These are phyloP conservation scores for Sophora flavescens DNA, from an alignment of 306 rosid genomes.

Conservation along the genomic window DNA sequence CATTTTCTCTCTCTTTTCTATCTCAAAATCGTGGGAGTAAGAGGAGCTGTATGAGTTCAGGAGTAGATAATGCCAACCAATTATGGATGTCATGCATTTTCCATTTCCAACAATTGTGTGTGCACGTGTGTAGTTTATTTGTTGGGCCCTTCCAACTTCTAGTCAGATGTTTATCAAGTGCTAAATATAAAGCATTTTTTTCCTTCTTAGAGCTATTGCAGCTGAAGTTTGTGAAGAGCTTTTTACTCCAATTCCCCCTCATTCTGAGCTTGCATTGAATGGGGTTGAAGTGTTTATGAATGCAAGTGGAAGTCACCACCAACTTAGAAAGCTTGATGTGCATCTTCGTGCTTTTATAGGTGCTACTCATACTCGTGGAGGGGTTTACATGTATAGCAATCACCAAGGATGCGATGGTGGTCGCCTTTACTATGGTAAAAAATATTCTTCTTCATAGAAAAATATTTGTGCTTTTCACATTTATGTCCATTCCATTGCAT, in stretches of 20 bases:
- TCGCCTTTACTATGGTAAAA: constrained; percentile 92
- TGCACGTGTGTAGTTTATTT: neutral
- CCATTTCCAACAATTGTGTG: neutral
- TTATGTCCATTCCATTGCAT: constrained; percentile 23
- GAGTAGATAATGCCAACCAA: neutral
- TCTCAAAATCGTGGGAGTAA: neutral
- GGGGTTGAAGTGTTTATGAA: constrained; percentile 98
- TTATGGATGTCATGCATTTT: neutral
- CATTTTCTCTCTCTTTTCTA: neutral
- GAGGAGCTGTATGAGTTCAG: neutral
- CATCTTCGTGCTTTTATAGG: constrained; percentile 90
- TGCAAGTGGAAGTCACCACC: constrained; percentile 99
- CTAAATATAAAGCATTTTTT: constrained; percentile 43
- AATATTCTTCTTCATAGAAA: constrained; percentile 6
- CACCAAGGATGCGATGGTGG: constrained; percentile 98
- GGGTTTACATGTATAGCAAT: constrained; percentile 95
- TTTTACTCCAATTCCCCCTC: constrained; percentile 80
- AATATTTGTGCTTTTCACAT: constrained; percentile 11
- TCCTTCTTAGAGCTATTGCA: constrained; percentile 77
- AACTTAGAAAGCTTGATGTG: constrained; percentile 93
- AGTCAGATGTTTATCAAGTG: constrained; percentile 38
- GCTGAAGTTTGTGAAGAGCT: constrained; percentile 98
- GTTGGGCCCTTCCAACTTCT: constrained; percentile 31
- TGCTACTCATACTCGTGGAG: constrained; percentile 92
- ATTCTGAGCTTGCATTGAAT: constrained; percentile 89